Conservation (phyloP, 2,329 filamentous ascomycete species). For the Aspergillus uvarum region DNA sequence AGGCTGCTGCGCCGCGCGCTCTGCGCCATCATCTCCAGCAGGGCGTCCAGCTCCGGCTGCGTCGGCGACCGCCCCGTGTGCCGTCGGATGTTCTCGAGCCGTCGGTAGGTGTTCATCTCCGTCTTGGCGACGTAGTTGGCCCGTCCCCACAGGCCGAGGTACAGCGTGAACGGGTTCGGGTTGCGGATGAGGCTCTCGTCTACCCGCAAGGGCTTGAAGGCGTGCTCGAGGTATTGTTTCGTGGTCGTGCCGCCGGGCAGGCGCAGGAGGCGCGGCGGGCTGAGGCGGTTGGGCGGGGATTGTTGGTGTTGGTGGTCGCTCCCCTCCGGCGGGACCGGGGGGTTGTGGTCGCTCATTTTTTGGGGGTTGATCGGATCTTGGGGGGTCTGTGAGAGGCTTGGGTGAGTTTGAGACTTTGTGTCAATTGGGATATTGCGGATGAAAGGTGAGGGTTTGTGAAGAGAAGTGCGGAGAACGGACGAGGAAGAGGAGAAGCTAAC, state of each 20-base stretch:
- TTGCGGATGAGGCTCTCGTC: slow-evolving; percentile 21
- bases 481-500: no score
- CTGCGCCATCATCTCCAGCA: background rate
- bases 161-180: slow-evolving; percentile 29
- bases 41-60: background rate
- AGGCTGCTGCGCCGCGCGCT: background rate
- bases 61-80: background rate
- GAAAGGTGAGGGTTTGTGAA: no score
- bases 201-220: slow-evolving; percentile 16
- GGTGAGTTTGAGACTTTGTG: no score
- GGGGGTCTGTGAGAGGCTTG: no score
- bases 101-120: background rate
- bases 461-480: no score
- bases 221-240: background rate
- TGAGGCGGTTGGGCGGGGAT: background rate
- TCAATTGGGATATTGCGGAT: no score
- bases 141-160: slow-evolving; percentile 28
- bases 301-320: no score
- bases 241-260: background rate
- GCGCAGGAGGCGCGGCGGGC: no score
- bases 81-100: slow-evolving; percentile 13
- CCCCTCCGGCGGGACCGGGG: no score
- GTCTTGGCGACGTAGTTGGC: slow-evolving; percentile 19
- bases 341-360: no score
- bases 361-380: no score